Evolutionary conservation across 176 grass and related monocot species (phyloP).

Genomic region (Oryza glaberrima): DNA sequence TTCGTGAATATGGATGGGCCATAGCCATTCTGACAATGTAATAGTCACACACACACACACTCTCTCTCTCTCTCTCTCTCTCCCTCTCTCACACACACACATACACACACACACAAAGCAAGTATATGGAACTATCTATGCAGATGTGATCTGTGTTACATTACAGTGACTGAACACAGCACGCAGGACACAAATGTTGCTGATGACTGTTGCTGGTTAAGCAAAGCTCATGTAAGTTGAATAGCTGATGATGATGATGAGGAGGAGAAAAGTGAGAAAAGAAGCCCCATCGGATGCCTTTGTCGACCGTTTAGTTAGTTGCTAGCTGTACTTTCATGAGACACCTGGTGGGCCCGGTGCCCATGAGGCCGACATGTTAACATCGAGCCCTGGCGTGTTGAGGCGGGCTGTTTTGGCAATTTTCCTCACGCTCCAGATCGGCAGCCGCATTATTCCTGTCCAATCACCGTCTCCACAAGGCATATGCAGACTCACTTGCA

Average conservation of each 20-base stretch:
- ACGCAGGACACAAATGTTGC: not conserved
- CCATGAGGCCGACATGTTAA: slow-evolving; percentile 53
- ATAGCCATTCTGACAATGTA: not conserved
- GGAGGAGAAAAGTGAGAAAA: not conserved
- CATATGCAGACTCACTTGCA: not conserved
- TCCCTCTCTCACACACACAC: no score
- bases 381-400: slow-evolving; percentile 20
- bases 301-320: slow-evolving; percentile 56
- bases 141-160: not conserved
- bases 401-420: slow-evolving; percentile 43
- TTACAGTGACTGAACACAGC: not conserved
- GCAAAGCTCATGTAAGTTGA: not conserved
- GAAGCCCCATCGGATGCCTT: slow-evolving; percentile 19
- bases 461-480: slow-evolving; percentile 11
- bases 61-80: no score
- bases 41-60: not conserved
- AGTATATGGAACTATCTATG: not conserved
- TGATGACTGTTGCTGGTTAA: not conserved
- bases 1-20: not conserved
- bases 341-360: slow-evolving; percentile 33
- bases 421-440: slow-evolving; percentile 38
- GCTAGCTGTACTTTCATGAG: not conserved
- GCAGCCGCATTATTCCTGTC: slow-evolving; percentile 23
- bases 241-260: not conserved
- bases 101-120: not conserved